A percentile compares a stretch with the other conserved stretches of the same genome.
Conservation (phyloP, 176 grass and related monocot genomes). For the Ensete ventricosum region DNA sequence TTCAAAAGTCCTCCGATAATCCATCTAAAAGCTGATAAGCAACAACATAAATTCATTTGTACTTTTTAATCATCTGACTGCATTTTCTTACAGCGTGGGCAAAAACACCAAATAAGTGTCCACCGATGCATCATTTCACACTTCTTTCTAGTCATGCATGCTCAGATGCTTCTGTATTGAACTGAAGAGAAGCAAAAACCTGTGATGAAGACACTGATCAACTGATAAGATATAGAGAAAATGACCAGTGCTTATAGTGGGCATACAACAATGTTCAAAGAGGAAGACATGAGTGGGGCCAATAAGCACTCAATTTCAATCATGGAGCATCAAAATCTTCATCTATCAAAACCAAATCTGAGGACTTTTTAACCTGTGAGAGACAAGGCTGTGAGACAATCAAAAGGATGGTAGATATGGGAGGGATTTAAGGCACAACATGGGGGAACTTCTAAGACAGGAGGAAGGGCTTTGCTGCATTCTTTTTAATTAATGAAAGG, state of each 20-base stretch:
- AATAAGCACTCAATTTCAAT: conserved; percentile 9
- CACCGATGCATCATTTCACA: too few relatives aligned
- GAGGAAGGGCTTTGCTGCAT: neutral
- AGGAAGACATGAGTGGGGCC: conserved; percentile 3
- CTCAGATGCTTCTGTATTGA: neutral
- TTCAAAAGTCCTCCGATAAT: too few relatives aligned
- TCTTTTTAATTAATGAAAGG: neutral
- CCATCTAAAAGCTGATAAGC: too few relatives aligned
- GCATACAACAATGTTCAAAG: neutral
- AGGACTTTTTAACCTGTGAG: conserved; percentile 6
- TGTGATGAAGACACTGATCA: neutral
- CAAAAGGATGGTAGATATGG: neutral
- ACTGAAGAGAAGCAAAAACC: neutral
- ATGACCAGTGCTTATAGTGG: neutral
- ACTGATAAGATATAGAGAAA: neutral
- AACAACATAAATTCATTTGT: too few relatives aligned
- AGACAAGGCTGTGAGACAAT: neutral
- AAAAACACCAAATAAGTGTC: too few relatives aligned
- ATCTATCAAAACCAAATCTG: conserved; percentile 22
- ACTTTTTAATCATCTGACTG: too few relatives aligned
- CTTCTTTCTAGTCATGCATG: too few relatives aligned
- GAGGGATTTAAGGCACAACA: neutral
- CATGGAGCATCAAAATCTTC: conserved; percentile 25
- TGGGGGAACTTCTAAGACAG: neutral
- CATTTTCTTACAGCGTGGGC: too few relatives aligned